Conservation (phyloP, 2,329 filamentous ascomycete genomes). For the Aspergillus latus region DNA sequence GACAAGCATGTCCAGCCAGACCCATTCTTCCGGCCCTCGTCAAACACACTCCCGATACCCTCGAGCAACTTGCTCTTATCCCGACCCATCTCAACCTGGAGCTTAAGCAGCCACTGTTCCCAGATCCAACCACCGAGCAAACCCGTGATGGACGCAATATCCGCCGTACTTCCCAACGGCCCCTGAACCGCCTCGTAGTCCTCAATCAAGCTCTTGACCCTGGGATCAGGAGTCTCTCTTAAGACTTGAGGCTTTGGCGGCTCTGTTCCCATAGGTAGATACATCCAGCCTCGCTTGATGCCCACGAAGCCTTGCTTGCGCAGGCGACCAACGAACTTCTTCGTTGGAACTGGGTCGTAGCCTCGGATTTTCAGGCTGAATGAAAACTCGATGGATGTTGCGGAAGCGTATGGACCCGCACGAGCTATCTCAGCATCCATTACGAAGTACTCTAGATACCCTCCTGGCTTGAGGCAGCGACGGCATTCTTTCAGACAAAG, state of each 20-base stretch:
- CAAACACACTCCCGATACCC: conserved; percentile 57
- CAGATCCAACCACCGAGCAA: conserved; percentile 85
- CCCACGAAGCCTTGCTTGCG: conserved; percentile 73
- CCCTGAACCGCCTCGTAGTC: conserved; percentile 60
- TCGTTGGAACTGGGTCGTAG: conserved; percentile 83
- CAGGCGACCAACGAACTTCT: conserved; percentile 74
- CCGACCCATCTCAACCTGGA: conserved; percentile 82
- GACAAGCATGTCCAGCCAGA: conserved; percentile 61
- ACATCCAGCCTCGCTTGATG: conserved; percentile 82
- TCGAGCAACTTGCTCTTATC: conserved; percentile 54
- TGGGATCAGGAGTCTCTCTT: conserved; percentile 41
- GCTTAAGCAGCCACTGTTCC: conserved; percentile 93
- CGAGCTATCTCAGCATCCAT: conserved; percentile 90
- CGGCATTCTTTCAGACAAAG: conserved; percentile 80
- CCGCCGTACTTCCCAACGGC: conserved; percentile 65
- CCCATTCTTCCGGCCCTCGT: conserved; percentile 59
- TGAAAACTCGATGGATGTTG: conserved; percentile 86
- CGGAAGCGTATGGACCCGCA: conserved; percentile 73
- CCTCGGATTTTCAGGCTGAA: conserved; percentile 86
- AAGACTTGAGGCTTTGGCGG: conserved; percentile 47
- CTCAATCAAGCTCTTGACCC: conserved; percentile 38
- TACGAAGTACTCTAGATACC: conserved; percentile 85
- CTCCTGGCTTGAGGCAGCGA: conserved; percentile 88
- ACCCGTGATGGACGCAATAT: conserved; percentile 73
- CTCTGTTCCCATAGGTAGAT: conserved; percentile 73